These are phyloP conservation scores for Phlegmacium glaucopus DNA, from an alignment of 768 basidiomycete genomes.

Conservation along the genomic window DNA sequence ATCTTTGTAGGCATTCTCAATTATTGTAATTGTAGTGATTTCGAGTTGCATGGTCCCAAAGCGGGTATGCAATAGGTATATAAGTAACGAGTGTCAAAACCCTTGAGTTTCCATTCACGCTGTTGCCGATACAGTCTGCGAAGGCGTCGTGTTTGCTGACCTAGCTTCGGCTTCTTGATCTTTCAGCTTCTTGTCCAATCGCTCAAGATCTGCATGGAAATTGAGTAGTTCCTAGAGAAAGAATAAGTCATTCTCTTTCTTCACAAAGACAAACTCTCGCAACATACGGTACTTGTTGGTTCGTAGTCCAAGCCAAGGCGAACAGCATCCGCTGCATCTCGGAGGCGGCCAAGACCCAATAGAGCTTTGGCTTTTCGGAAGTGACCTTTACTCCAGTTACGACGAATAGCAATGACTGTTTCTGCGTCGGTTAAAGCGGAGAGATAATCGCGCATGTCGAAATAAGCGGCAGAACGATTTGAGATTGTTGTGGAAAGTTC, in stretches of 20 bases:
- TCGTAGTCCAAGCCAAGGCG: slow-evolving; percentile 86
- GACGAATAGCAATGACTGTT: slow-evolving; percentile 78
- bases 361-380: slow-evolving; percentile 93
- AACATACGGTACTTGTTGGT: slow-evolving; percentile 42
- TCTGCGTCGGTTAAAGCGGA: slow-evolving; percentile 88
- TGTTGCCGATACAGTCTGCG: slow-evolving; percentile 2
- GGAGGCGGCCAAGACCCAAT: slow-evolving; percentile 58
- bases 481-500: slow-evolving; percentile 88
- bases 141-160: slow-evolving; percentile 6
- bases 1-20: no score
- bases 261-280: not conserved
- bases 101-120: not conserved
- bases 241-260: not conserved
- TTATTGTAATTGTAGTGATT: no score
- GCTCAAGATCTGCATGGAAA: slow-evolving; percentile 35
- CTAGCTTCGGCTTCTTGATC: slow-evolving; percentile 19
- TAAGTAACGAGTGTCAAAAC: not conserved
- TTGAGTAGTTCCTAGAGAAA: slow-evolving; percentile 25
- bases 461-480: slow-evolving; percentile 88
- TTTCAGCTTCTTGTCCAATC: slow-evolving; percentile 22
- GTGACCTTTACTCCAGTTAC: slow-evolving; percentile 93
- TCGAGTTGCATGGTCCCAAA: no score
- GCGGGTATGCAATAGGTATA: not conserved
- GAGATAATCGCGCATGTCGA: slow-evolving; percentile 71
- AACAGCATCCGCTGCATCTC: slow-evolving; percentile 82